Conservation (phyloP, 176 grass and related monocot species). For the Carex littledalei region DNA sequence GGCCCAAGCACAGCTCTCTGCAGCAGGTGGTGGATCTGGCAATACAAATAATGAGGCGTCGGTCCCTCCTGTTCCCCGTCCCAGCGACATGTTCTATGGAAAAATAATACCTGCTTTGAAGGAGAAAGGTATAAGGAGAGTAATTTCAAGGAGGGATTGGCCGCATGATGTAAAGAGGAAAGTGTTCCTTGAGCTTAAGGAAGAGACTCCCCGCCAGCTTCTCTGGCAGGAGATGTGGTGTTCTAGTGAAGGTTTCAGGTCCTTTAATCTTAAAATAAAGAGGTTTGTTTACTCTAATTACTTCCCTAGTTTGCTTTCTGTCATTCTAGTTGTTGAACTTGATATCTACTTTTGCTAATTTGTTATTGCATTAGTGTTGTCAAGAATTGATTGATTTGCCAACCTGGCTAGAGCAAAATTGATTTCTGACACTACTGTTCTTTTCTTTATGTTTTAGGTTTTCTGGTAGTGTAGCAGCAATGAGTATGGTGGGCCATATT, state of each 20-base stretch:
- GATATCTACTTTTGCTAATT: slow-evolving; percentile 2
- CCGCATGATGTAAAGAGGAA: slow-evolving; percentile 93
- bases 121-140: slow-evolving; percentile 99
- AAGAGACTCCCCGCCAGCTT: slow-evolving; percentile 90
- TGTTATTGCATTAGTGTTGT: slow-evolving; percentile 2
- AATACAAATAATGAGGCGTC: slow-evolving; percentile 39
- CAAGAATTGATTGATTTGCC: slow-evolving; percentile 2
- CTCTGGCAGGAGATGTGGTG: slow-evolving; percentile 98
- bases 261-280: slow-evolving; percentile 83
- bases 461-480: slow-evolving; percentile 84
- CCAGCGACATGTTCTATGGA: slow-evolving; percentile 97
- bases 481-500: slow-evolving; percentile 93
- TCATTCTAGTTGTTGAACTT: slow-evolving; percentile 13
- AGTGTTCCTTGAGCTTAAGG: slow-evolving; percentile 89
- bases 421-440: background rate
- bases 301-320: slow-evolving; percentile 9
- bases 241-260: slow-evolving; percentile 87
- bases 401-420: background rate
- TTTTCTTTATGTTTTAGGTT: slow-evolving; percentile 56
- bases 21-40: slow-evolving; percentile 31
- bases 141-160: slow-evolving; percentile 96
- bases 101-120: slow-evolving; percentile 99
- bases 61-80: slow-evolving; percentile 74
- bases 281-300: slow-evolving; percentile 44
- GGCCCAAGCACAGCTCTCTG: slow-evolving; percentile 69